These are phyloP conservation scores for Aspergillus egyptiacus DNA, from an alignment of 495 filamentous ascomycete species.

Conservation along the genomic window DNA sequence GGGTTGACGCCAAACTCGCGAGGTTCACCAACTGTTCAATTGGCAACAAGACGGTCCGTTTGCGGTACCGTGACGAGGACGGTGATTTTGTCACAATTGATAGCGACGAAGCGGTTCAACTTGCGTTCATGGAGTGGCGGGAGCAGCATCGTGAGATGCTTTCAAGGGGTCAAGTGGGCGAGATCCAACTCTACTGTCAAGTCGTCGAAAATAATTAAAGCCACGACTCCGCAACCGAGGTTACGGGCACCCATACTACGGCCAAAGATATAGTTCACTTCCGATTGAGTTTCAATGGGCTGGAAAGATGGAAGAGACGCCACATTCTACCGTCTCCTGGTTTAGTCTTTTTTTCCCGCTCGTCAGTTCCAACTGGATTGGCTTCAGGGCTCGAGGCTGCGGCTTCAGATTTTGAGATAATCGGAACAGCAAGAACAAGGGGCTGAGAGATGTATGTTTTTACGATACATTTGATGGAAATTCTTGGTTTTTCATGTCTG, in stretches of 20 bases:
- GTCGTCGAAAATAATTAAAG: constrained; percentile 34
- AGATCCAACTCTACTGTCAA: constrained; percentile 77
- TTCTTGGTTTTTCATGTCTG: constrained; percentile 9
- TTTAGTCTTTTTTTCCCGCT: constrained; percentile 10
- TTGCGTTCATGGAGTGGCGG: constrained; percentile 88
- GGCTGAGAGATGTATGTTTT: background rate
- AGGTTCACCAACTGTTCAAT: constrained; percentile 77
- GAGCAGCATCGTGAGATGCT: constrained; percentile 63
- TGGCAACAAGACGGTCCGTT: constrained; percentile 64
- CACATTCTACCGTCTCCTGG: constrained; percentile 13
- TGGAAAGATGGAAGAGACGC: constrained; percentile 14
- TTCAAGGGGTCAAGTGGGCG: constrained; percentile 61
- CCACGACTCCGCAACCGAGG: constrained; percentile 5
- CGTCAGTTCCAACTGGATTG: constrained; percentile 28
- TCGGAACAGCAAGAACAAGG: constrained; percentile 1
- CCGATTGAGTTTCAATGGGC: constrained; percentile 4
- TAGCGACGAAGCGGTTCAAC: constrained; percentile 89
- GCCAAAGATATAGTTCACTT: constrained; percentile 11
- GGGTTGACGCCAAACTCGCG: constrained; percentile 92
- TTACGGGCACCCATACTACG: constrained; percentile 1
- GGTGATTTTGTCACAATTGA: constrained; percentile 89
- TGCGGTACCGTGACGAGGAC: constrained; percentile 89
- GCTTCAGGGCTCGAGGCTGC: constrained; percentile 23
- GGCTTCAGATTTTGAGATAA: constrained; percentile 10
- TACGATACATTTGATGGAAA: constrained; percentile 13